Evolutionary conservation across 495 filamentous ascomycete species (phyloP).

Genomic region (Penicillium egyptiacum): DNA sequence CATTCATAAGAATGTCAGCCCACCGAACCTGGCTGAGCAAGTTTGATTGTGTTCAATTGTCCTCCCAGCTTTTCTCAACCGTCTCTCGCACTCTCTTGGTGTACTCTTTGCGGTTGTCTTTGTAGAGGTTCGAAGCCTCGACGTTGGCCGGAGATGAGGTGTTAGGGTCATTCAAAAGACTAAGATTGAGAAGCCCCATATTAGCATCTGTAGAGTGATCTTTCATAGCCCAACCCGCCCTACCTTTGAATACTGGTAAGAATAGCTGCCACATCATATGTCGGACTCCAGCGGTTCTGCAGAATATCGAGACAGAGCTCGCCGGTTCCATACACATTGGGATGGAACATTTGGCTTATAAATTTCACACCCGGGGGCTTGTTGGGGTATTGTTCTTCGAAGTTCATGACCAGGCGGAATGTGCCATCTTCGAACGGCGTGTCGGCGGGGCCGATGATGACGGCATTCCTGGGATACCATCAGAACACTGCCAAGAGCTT

Average conservation of each 20-base stretch:
- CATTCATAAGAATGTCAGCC: slow-evolving; percentile 7
- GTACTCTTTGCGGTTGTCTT: slow-evolving; percentile 96
- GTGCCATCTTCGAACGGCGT: slow-evolving; percentile 99
- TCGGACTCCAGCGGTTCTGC: slow-evolving; percentile 98
- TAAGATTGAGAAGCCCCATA: slow-evolving; percentile 33
- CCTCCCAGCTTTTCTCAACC: slow-evolving; percentile 99
- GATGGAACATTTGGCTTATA: slow-evolving; percentile 98
- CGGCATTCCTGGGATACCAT: slow-evolving; percentile 77
- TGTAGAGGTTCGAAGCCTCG: slow-evolving; percentile 97
- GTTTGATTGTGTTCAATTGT: slow-evolving; percentile 29
- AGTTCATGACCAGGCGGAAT: slow-evolving; percentile 97
- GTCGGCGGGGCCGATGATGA: slow-evolving; percentile 96
- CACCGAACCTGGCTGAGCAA: slow-evolving; percentile 9
- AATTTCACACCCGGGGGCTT: slow-evolving; percentile 98
- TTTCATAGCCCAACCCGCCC: slow-evolving; percentile 18
- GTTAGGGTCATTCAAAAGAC: slow-evolving; percentile 97
- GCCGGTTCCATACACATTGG: slow-evolving; percentile 95
- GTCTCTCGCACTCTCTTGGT: slow-evolving; percentile 93
- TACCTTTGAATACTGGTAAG: slow-evolving; percentile 98
- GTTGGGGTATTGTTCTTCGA: slow-evolving; percentile 97
- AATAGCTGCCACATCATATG: slow-evolving; percentile 96
- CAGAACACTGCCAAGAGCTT: neutral
- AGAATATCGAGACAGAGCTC: slow-evolving; percentile 96
- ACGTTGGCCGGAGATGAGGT: slow-evolving; percentile 97
- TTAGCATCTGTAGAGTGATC: neutral